A percentile compares a stretch with the other conserved stretches of the same genome.
These are phyloP conservation scores for Endotrypanum monterogeii DNA, from an alignment of 208 protist species.

Conservation along the genomic window DNA sequence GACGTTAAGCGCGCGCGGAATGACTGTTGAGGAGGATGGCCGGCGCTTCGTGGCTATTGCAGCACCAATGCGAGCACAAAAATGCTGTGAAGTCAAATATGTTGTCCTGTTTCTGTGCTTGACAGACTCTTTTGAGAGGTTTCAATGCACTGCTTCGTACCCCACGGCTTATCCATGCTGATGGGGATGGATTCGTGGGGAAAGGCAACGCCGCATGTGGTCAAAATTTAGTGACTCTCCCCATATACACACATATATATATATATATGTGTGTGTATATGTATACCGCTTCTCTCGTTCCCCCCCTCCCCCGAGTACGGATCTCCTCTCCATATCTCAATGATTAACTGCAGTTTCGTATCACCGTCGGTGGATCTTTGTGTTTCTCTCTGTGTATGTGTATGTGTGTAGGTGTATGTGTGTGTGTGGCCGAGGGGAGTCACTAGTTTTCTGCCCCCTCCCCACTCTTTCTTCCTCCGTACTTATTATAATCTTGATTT, in stretches of 20 bases:
- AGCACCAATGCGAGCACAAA: not conserved
- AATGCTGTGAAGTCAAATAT: not conserved
- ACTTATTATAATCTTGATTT: not conserved
- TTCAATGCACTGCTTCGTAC: not conserved
- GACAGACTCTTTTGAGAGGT: not conserved
- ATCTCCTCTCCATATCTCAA: no score
- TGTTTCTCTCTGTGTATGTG: no score
- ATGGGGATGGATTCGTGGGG: not conserved
- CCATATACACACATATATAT: not conserved
- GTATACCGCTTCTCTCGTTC: no score
- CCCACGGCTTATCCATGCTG: not conserved
- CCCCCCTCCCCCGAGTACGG: no score
- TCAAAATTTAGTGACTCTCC: no score
- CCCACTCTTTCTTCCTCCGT: not conserved
- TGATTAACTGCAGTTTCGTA: no score
- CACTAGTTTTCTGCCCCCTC: no score
- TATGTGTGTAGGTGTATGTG: not conserved
- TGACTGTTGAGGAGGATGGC: not conserved
- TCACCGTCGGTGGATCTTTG: no score
- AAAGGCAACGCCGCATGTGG: no score
- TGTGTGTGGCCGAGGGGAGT: not conserved
- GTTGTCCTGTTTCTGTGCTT: not conserved
- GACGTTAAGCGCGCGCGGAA: constrained; percentile 16
- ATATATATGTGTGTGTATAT: no score
- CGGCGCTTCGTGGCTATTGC: not conserved